Base-by-base conservation (phyloP, 2,329 filamentous ascomycete species). In the Basipetospora sp. region DNA sequence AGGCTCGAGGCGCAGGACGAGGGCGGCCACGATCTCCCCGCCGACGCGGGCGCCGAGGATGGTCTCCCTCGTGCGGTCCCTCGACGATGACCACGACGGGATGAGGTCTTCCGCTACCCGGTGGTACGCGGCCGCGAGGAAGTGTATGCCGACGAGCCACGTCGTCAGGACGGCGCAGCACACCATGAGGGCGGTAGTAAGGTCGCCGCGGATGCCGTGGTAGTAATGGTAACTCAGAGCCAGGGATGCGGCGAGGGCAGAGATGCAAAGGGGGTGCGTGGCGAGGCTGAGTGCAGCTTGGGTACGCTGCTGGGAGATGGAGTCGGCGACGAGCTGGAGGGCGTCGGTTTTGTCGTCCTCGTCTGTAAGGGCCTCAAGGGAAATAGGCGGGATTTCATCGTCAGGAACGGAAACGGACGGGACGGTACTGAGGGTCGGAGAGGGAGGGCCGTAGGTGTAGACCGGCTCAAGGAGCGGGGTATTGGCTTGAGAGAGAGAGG, bases 261-360 rank as follows among this genome's bases (percentile, higher is more conserved):
- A 55, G 2, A 76, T 47, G 32, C 63, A 59, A 16, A 67, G 51
- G 0, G 71, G 73, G 55, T 84, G 72, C 50, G 70, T 71, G 44
- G 84, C 65, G 42, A 90, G 59, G 42, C 71, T 60, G 35, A 63
- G 60, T 11, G 75, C 72, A 6, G 81, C 75, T 4, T 69, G 56
- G 53, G 85, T 77, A 38, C 81, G 77, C 59, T 90, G 84, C 53
- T 93, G 80, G 18, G 83, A 81, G 40, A 92, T 74, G 45, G 77
- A 83, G 59, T 90, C 83, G 38, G 82, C 77, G 33, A 93, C 67
- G 14, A 93, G 68, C 43, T 71, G 71, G 39, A 93, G 64, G 10
- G 78, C 79, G 40, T 74, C 67, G 44, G 74, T 60, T 51, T 77
- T 74, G 50, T 85, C 78, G 31, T 61, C 52, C 33, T 71, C 59